A percentile compares a stretch with the other conserved stretches of the same genome.
Evolutionary conservation across 129 eudicot genomes (phyloP).

Genomic region (Erigeron canadensis): DNA sequence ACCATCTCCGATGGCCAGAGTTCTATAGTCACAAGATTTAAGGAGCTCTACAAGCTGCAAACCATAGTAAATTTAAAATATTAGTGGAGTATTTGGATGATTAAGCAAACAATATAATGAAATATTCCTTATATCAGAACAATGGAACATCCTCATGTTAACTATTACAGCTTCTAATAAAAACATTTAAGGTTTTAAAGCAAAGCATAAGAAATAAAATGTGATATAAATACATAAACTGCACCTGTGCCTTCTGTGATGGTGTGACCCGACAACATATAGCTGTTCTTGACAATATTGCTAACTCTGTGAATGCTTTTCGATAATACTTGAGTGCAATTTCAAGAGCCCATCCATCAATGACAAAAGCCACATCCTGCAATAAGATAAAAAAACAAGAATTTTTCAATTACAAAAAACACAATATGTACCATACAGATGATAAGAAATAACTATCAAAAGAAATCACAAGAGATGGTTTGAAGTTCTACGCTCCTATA

Average conservation of each 20-base stretch:
- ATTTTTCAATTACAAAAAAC: neutral
- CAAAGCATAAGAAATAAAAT: neutral
- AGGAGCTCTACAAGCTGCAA: conserved; percentile 87
- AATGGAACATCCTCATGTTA: neutral
- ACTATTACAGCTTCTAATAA: neutral
- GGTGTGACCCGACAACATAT: conserved; percentile 99
- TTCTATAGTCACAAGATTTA: conserved; percentile 89
- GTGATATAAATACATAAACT: conserved; percentile 5
- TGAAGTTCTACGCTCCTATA: neutral
- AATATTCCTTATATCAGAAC: conserved; percentile 5
- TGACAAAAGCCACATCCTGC: conserved; percentile 97
- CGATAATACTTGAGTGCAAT: conserved; percentile 83
- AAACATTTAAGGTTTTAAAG: neutral
- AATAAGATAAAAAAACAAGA: neutral
- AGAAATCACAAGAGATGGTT: neutral
- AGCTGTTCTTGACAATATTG: conserved; percentile 90
- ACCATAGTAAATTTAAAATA: neutral
- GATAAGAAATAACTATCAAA: neutral
- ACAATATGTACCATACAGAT: neutral
- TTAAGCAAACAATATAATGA: conserved; percentile 9
- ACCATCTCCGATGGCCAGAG: conserved; percentile 98
- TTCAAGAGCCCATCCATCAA: conserved; percentile 99
- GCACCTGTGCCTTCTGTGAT: conserved; percentile 98
- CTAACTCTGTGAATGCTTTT: conserved; percentile 87
- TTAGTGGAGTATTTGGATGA: conserved; percentile 1